A percentile compares a stretch with the other conserved stretches of the same genome.
phyloP scores from a whole-genome alignment of 1,284 basidiomycete species.

The Ceratobasidium sp. region DNA sequence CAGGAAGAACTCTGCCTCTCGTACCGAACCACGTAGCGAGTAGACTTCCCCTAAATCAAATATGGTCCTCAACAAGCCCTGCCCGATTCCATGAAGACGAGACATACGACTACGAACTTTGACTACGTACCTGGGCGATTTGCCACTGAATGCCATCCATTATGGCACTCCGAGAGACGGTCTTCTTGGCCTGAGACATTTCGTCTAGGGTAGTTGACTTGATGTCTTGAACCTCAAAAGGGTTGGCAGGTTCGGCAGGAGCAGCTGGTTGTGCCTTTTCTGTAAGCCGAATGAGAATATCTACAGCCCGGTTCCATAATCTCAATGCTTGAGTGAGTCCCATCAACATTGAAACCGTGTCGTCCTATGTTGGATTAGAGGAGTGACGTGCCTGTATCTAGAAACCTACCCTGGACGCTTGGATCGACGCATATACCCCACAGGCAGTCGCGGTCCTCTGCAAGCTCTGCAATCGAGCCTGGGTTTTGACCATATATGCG shows the following conservation, averaged over 20 bases:
- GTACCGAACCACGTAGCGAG: slow-evolving; percentile 72
- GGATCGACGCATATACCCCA: slow-evolving; percentile 69
- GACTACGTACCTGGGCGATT: slow-evolving; percentile 60
- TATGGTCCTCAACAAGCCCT: slow-evolving; percentile 66
- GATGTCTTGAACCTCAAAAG: slow-evolving; percentile 60
- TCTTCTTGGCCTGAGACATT: slow-evolving; percentile 2
- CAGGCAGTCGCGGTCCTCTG: slow-evolving; percentile 77
- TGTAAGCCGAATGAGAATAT: slow-evolving; percentile 68
- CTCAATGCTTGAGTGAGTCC: slow-evolving; percentile 75
- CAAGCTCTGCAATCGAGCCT: slow-evolving; percentile 62
- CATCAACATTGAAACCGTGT: slow-evolving; percentile 65
- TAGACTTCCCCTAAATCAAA: slow-evolving; percentile 70
- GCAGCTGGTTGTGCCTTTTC: slow-evolving; percentile 46
- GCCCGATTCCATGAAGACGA: background rate
- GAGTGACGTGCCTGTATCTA: background rate
- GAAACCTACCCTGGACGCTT: slow-evolving; percentile 64
- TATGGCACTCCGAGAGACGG: slow-evolving; percentile 44
- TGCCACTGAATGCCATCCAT: slow-evolving; percentile 74
- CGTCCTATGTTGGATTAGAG: slow-evolving; percentile 58
- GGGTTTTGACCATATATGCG: slow-evolving; percentile 63
- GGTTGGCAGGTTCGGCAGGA: slow-evolving; percentile 56
- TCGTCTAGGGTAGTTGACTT: slow-evolving; percentile 39
- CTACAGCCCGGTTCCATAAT: slow-evolving; percentile 79
- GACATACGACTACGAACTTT: background rate
- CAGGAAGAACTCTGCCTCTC: slow-evolving; percentile 83